These are phyloP conservation scores for Colletotrichum echinochloae DNA, from an alignment of 2,329 filamentous ascomycete genomes.

Conservation along the genomic window DNA sequence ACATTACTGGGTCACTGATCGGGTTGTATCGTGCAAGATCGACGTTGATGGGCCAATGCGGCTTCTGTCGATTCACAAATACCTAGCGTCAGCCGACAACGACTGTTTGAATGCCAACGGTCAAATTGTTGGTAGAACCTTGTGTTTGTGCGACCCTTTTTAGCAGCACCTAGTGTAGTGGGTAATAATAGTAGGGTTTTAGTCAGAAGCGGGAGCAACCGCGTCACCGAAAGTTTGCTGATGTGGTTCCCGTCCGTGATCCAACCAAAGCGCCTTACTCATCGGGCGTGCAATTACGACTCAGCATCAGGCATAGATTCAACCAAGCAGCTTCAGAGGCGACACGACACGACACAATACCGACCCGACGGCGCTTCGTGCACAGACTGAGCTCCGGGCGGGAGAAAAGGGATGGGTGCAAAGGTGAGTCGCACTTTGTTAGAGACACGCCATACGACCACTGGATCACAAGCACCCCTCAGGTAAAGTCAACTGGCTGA, in stretches of 20 bases:
- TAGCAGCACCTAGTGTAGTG: neutral
- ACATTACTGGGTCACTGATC: constrained; percentile 33
- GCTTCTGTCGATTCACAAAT: neutral
- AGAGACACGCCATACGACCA: constrained; percentile 19
- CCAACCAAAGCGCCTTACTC: neutral
- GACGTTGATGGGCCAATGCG: neutral
- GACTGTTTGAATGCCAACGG: neutral
- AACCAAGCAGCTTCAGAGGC: constrained; percentile 2
- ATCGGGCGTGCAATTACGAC: neutral
- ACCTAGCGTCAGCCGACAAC: neutral
- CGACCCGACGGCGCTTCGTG: constrained; percentile 18
- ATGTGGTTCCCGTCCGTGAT: constrained; percentile 4
- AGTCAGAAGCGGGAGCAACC: constrained; percentile 26
- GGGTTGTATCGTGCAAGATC: constrained; percentile 23
- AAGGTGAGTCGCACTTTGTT: constrained; percentile 28
- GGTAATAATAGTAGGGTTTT: too few species aligned
- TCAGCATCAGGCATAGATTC: neutral
- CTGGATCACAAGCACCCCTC: neutral
- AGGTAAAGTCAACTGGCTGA: neutral
- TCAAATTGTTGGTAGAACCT: neutral
- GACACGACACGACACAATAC: constrained; percentile 3
- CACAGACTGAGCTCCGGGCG: constrained; percentile 33
- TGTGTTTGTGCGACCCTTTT: neutral
- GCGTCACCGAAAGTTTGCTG: constrained; percentile 33
- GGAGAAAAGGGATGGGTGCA: constrained; percentile 33